phyloP scores from a whole-genome alignment of 257 asterid species.

The Rehmannia glutinosa region DNA sequence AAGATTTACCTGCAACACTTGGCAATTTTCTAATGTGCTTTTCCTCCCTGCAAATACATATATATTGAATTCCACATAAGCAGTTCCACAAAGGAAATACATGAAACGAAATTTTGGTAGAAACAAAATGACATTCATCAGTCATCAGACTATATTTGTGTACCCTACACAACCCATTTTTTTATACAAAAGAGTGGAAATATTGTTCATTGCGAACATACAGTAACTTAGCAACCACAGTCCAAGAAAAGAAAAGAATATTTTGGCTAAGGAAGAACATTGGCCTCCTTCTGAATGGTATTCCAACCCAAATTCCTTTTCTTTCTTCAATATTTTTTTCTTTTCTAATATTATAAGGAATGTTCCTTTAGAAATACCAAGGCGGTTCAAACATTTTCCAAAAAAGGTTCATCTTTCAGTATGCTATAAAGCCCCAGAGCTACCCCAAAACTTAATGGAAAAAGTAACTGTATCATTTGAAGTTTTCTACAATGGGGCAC shows the following conservation, averaged over 20 bases:
- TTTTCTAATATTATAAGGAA: neutral
- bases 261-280: neutral
- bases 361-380: neutral
- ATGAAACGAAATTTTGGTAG: conserved; percentile 7
- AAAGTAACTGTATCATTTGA: neutral
- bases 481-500: neutral
- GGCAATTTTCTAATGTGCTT: conserved; percentile 93
- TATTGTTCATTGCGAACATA: neutral
- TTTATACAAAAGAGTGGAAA: neutral
- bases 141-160: neutral
- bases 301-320: neutral
- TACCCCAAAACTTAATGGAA: neutral
- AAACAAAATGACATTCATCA: neutral
- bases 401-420: neutral
- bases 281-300: too few relatives aligned
- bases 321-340: neutral
- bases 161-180: neutral
- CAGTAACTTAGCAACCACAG: neutral
- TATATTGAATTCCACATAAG: conserved; percentile 17
- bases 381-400: neutral
- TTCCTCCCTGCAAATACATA: conserved; percentile 67
- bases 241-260: neutral
- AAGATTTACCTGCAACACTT: conserved; percentile 80
- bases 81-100: conserved; percentile 1
- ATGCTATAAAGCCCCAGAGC: neutral